Conservation (phyloP, 352 stramenopile species). For the Phytophthora fragariaefolia region DNA sequence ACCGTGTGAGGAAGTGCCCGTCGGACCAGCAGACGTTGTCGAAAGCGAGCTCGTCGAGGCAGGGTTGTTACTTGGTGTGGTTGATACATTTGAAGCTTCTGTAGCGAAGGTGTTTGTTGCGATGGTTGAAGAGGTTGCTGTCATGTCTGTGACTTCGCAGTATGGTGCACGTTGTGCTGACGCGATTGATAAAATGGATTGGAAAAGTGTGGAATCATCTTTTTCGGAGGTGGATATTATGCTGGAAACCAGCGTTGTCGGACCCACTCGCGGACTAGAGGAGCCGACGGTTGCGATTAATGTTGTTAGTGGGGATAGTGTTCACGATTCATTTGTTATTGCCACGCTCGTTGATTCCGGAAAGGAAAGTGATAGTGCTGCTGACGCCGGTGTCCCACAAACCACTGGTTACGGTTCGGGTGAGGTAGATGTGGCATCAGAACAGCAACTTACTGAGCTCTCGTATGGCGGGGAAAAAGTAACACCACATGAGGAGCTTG, state of each 20-base stretch:
- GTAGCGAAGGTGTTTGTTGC: conserved; percentile 16
- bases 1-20: too few relatives aligned
- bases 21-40: neutral
- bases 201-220: too few relatives aligned
- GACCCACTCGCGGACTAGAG: too few relatives aligned
- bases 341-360: too few relatives aligned
- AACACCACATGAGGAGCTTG: neutral
- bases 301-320: too few relatives aligned
- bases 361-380: neutral
- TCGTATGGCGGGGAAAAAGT: neutral
- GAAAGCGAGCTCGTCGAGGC: neutral
- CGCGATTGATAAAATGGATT: too few relatives aligned
- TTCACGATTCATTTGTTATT: too few relatives aligned
- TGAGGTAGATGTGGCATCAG: neutral
- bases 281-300: too few relatives aligned
- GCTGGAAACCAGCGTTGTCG: too few relatives aligned
- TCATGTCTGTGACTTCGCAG: conserved; percentile 9
- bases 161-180: too few relatives aligned
- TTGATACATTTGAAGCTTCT: neutral
- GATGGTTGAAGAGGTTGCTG: conserved; percentile 15
- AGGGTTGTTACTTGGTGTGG: neutral
- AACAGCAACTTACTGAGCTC: neutral
- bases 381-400: neutral
- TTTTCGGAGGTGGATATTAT: too few relatives aligned
- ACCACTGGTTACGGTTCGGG: neutral